These are phyloP conservation scores for Reticulomyxa filosa DNA, from an alignment of 78 protist genomes.

Conservation along the genomic window DNA sequence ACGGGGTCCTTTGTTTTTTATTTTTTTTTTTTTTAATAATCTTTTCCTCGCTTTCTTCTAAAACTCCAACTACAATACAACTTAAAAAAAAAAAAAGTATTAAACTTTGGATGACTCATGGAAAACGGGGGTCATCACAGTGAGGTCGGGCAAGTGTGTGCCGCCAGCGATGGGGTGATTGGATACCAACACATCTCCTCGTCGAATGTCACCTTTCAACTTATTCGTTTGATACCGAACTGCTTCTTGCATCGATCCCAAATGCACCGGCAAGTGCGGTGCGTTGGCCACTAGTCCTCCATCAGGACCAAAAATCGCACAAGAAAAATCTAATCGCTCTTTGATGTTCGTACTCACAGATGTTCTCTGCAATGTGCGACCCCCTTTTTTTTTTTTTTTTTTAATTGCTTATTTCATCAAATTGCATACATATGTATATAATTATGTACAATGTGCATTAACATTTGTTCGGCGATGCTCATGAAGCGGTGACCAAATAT, in stretches of 20 bases:
- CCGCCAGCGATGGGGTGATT: slow-evolving; percentile 86
- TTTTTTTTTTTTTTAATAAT: no score
- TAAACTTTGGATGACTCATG: neutral
- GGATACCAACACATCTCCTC: slow-evolving; percentile 61
- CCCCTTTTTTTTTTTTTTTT: no score
- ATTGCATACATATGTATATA: no score
- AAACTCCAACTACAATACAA: no score
- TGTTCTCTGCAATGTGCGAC: slow-evolving; percentile 74
- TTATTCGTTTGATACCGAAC: slow-evolving; percentile 35
- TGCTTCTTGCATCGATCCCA: slow-evolving; percentile 61
- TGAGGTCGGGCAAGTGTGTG: slow-evolving; percentile 79
- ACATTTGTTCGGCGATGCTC: slow-evolving; percentile 93
- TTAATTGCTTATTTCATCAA: no score
- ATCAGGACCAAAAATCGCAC: slow-evolving; percentile 61
- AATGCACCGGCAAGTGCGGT: slow-evolving; percentile 83
- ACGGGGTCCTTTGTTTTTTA: no score
- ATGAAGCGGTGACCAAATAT: slow-evolving; percentile 73
- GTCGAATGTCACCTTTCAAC: neutral
- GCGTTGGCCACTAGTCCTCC: slow-evolving; percentile 58
- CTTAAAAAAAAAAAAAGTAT: neutral
- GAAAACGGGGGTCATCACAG: slow-evolving; percentile 76
- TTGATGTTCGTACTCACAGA: slow-evolving; percentile 74
- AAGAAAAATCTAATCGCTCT: slow-evolving; percentile 66
- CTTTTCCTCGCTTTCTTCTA: no score
- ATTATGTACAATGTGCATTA: no score